phyloP scores from a whole-genome alignment of 1,284 basidiomycete genomes.

The Pascua guehoae region DNA sequence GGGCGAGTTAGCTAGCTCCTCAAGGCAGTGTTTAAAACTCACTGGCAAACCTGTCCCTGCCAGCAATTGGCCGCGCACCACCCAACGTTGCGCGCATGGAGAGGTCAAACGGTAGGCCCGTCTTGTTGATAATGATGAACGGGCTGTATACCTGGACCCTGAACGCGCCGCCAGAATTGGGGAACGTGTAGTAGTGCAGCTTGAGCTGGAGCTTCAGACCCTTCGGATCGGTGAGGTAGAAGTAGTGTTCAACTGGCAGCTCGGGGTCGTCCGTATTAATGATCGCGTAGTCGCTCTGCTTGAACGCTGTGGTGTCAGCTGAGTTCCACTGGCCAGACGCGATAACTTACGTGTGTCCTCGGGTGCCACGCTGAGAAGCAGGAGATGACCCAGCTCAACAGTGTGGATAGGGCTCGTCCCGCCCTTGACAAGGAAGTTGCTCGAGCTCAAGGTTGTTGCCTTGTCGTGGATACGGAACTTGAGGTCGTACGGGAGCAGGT shows the following conservation, averaged over 20 bases:
- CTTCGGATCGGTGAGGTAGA: constrained; percentile 65
- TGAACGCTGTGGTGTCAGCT: constrained; percentile 61
- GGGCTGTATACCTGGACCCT: constrained; percentile 95
- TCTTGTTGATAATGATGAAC: constrained; percentile 91
- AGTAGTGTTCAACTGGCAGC: constrained; percentile 41
- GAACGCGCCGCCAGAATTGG: constrained; percentile 94
- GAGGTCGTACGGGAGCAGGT: constrained; percentile 90
- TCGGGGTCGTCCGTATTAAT: constrained; percentile 92
- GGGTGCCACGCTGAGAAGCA: constrained; percentile 85
- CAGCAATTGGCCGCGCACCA: constrained; percentile 76
- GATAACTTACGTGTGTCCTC: constrained; percentile 64
- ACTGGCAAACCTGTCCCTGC: constrained; percentile 55
- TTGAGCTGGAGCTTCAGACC: constrained; percentile 77
- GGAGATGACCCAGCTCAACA: constrained; percentile 87
- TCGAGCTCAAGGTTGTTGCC: constrained; percentile 75
- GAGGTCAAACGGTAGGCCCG: constrained; percentile 76
- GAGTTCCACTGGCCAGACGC: constrained; percentile 50
- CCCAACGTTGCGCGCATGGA: constrained; percentile 71
- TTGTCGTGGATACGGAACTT: constrained; percentile 97
- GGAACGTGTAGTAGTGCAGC: constrained; percentile 83
- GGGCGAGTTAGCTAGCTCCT: too few species aligned
- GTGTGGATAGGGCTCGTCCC: constrained; percentile 97
- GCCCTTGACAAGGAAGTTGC: constrained; percentile 87
- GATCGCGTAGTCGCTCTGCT: constrained; percentile 96
- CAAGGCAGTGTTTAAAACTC: too few species aligned